These are phyloP conservation scores for Cymbopogon flexuosus DNA, from an alignment of 202 grass and related monocot genomes.

Conservation along the genomic window DNA sequence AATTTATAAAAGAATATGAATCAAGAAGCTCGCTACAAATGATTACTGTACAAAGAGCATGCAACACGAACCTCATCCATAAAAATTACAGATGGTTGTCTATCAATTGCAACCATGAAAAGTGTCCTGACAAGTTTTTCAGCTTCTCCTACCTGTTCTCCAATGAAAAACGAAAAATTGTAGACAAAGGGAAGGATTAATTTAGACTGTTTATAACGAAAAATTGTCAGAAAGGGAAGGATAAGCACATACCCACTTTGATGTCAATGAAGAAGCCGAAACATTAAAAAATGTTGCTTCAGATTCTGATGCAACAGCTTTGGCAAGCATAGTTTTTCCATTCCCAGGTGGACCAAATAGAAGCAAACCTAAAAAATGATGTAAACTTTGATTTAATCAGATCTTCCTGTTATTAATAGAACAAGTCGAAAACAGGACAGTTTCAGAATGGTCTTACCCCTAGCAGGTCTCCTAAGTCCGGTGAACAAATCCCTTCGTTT, in stretches of 20 bases:
- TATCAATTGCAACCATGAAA: conserved; percentile 78
- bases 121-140: conserved; percentile 95
- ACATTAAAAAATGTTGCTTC: conserved; percentile 97
- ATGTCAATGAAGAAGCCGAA: conserved; percentile 90
- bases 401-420: background rate
- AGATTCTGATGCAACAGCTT: conserved; percentile 99
- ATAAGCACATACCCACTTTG: conserved; percentile 78
- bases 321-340: conserved; percentile 98
- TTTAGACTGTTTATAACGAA: background rate
- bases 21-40: background rate
- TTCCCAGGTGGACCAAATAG: conserved; percentile 96
- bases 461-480: conserved; percentile 83
- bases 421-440: conserved; percentile 21
- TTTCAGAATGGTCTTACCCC: conserved; percentile 47
- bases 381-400: conserved; percentile 12
- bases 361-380: conserved; percentile 59
- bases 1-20: background rate
- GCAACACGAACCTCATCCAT: conserved; percentile 75
- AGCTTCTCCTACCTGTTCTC: conserved; percentile 82
- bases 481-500: conserved; percentile 92
- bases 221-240: background rate
- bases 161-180: conserved; percentile 12
- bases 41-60: conserved; percentile 19
- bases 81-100: conserved; percentile 95
- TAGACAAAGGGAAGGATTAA: background rate